These are phyloP conservation scores for Ophiostoma tasmaniense DNA, from an alignment of 2,329 filamentous ascomycete genomes.

Conservation along the genomic window DNA sequence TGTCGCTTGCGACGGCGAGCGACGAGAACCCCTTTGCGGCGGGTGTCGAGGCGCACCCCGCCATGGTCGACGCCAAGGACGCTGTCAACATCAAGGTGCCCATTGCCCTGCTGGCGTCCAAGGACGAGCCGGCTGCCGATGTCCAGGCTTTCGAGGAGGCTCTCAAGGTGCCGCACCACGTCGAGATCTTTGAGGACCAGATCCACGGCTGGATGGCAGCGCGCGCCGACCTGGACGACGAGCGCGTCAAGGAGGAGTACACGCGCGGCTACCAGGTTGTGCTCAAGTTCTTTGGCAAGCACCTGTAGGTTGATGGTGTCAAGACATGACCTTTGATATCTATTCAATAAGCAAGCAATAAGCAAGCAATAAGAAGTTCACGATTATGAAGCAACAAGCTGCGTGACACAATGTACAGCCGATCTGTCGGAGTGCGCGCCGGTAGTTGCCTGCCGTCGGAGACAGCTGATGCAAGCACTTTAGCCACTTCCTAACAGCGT, in stretches of 20 bases:
- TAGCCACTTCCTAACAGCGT: not conserved
- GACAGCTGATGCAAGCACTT: not conserved
- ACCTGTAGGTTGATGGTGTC: slow-evolving; percentile 27
- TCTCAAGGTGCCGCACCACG: slow-evolving; percentile 47
- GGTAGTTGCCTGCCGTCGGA: too few relatives aligned
- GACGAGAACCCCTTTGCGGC: slow-evolving; percentile 47
- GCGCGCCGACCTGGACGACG: slow-evolving; percentile 48
- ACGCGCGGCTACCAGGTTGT: slow-evolving; percentile 52
- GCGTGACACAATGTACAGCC: too few relatives aligned
- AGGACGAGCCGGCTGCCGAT: slow-evolving; percentile 50
- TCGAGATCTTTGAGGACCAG: slow-evolving; percentile 59
- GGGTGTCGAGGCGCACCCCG: slow-evolving; percentile 47
- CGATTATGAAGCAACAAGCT: too few relatives aligned
- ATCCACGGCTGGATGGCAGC: slow-evolving; percentile 70
- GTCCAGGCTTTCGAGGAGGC: slow-evolving; percentile 49
- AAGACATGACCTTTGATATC: too few relatives aligned
- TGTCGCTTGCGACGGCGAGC: slow-evolving; percentile 41
- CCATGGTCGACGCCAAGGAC: slow-evolving; percentile 56
- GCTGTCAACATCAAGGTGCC: slow-evolving; percentile 53
- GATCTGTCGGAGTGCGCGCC: not conserved
- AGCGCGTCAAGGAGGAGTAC: slow-evolving; percentile 53
- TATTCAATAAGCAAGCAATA: too few relatives aligned
- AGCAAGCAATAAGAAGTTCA: too few relatives aligned
- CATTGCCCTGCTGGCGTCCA: slow-evolving; percentile 54
- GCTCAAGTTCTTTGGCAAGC: slow-evolving; percentile 48